Conservation (phyloP, 192 early-diverging fungal species). For the Coemansia guatemalensis region DNA sequence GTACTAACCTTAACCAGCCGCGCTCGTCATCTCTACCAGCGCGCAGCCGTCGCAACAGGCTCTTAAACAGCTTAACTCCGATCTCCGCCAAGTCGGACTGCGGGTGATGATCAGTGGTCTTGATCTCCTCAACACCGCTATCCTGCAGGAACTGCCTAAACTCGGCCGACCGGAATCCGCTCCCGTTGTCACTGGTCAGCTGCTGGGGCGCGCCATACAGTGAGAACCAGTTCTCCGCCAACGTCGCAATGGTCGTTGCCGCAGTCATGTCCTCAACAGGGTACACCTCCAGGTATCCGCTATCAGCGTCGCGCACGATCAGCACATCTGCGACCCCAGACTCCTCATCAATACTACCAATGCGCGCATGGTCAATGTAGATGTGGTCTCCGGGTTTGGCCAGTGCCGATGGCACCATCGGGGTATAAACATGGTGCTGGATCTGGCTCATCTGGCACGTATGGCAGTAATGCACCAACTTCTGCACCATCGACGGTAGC, state of each 20-base stretch:
- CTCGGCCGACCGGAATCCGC: neutral
- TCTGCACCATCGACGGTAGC: too few species aligned
- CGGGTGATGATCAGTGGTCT: neutral
- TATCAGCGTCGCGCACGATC: neutral
- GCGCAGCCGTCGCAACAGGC: neutral
- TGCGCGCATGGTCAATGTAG: neutral
- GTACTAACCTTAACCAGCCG: neutral
- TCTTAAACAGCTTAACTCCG: neutral
- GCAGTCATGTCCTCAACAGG: neutral
- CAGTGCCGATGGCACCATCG: neutral
- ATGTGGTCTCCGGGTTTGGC: neutral
- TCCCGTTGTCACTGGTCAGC: neutral
- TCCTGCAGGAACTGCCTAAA: neutral
- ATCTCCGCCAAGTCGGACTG: slow-evolving; percentile 9
- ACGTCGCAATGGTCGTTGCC: neutral
- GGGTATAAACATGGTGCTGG: neutral
- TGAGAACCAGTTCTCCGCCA: neutral
- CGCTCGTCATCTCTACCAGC: neutral
- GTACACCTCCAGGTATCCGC: neutral
- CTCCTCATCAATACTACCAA: neutral
- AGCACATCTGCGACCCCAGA: neutral
- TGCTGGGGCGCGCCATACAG: neutral
- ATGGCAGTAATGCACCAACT: slow-evolving; percentile 6
- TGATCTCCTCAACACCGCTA: neutral
- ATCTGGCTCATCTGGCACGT: slow-evolving; percentile 1